phyloP scores from a whole-genome alignment of 176 grass and related monocot species.

The Carex cristatella region DNA sequence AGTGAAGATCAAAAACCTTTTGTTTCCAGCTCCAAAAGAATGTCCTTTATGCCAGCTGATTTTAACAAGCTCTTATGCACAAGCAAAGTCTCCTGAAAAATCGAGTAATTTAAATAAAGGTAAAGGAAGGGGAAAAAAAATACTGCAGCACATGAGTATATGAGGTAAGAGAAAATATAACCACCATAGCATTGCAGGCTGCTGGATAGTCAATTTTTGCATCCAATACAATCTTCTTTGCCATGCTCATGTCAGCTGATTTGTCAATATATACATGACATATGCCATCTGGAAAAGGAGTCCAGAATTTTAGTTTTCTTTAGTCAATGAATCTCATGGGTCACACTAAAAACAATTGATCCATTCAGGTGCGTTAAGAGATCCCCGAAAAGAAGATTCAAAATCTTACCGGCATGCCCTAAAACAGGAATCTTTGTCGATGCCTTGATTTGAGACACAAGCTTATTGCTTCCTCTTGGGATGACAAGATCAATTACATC shows the following conservation, averaged over 20 bases:
- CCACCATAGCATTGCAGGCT: constrained; percentile 96
- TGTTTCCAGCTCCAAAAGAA: constrained; percentile 66
- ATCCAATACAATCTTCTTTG: constrained; percentile 80
- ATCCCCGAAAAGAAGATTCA: neutral
- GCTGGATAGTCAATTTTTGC: constrained; percentile 95
- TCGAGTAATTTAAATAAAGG: neutral
- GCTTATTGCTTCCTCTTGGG: constrained; percentile 97
- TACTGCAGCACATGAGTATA: neutral
- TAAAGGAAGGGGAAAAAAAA: neutral
- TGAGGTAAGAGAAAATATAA: constrained; percentile 9
- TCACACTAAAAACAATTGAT: neutral
- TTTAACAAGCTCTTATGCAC: constrained; percentile 76
- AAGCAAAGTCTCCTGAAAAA: constrained; percentile 85
- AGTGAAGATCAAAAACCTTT: neutral
- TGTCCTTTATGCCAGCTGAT: constrained; percentile 46
- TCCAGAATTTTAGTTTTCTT: neutral
- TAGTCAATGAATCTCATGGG: neutral
- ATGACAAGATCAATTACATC: constrained; percentile 99
- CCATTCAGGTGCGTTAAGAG: neutral
- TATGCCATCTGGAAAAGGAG: constrained; percentile 65
- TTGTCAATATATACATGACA: constrained; percentile 99
- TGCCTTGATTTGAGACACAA: constrained; percentile 90
- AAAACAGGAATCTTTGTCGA: constrained; percentile 97
- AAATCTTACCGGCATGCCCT: constrained; percentile 78
- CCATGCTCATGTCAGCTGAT: constrained; percentile 88